A percentile compares a stretch with the other conserved stretches of the same genome.
These are phyloP conservation scores for Dryadomyces quercus-mongolicae DNA, from an alignment of 2,329 filamentous ascomycete species.

Conservation along the genomic window DNA sequence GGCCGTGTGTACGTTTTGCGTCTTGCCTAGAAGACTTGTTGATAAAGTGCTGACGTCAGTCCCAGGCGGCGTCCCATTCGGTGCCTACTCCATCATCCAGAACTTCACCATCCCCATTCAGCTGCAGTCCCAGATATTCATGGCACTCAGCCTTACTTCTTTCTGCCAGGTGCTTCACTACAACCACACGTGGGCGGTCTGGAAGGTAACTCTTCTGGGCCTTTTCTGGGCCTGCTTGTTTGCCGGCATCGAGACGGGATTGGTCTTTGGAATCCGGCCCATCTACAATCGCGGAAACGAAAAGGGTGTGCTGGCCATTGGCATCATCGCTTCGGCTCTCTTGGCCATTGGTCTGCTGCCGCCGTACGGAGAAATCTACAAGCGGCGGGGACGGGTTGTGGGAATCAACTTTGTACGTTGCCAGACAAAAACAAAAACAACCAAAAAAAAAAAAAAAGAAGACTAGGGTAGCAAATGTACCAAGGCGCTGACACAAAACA, in stretches of 20 bases:
- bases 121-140: slow-evolving; percentile 29
- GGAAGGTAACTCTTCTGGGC: slow-evolving; percentile 31
- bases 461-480: too few relatives aligned
- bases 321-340: slow-evolving; percentile 44
- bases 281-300: slow-evolving; percentile 40
- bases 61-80: slow-evolving; percentile 27
- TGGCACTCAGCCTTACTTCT: slow-evolving; percentile 24
- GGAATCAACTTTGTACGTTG: slow-evolving; percentile 38
- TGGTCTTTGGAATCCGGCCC: slow-evolving; percentile 46
- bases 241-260: slow-evolving; percentile 38
- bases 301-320: slow-evolving; percentile 42
- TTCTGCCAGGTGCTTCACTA: slow-evolving; percentile 27
- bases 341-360: slow-evolving; percentile 44
- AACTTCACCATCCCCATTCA: slow-evolving; percentile 30
- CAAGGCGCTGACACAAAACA: slow-evolving; percentile 5
- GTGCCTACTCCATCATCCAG: slow-evolving; percentile 26
- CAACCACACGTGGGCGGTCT: slow-evolving; percentile 26
- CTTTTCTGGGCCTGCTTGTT: slow-evolving; percentile 29
- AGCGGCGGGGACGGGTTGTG: slow-evolving; percentile 46
- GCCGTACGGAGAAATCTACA: slow-evolving; percentile 50
- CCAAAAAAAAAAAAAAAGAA: too few relatives aligned
- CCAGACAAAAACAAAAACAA: background rate
- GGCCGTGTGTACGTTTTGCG: slow-evolving; percentile 34
- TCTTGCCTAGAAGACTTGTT: background rate
- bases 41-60: background rate